Evolutionary conservation across 2,329 filamentous ascomycete species (phyloP), one percentile per base, ranked within the genome.

Genomic region (Alternaria arbusti): DNA sequence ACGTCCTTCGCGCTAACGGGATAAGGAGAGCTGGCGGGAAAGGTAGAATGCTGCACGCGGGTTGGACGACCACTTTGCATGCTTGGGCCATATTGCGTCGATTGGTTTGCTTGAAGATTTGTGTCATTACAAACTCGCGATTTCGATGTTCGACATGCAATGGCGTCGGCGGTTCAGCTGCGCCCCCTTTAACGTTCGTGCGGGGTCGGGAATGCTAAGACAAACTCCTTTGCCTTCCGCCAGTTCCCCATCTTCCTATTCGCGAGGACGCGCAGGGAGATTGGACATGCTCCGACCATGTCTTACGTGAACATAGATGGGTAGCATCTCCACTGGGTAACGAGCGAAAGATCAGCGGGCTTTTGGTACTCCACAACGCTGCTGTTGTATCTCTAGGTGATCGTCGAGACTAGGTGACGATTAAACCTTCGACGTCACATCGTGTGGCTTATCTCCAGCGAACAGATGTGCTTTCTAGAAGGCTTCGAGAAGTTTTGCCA

Each of bases 401-500:
- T 52, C 49, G 49, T 36, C 30, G 6, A 40, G 9, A 36, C 49
- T 56, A 46, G 43, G 22, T 46, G 54, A n/a, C 54, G 22, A 47
- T 47, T 56, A 47, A 26, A 47, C 17, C n/a, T 23, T 17, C 36
- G 28, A 58, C 45, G 46, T 58, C 44, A 51, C 23, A 55, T 45
- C 32, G 11, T 45, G 40, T 44, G 23, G 46, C 47, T 44, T 30
- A 44, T 54, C 26, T 47, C 17, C 10, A 46, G 23, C 55, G 22
- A 51, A 32, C 23, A 13, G 50, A 20, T 17, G 6, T 30, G 9
- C 8, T 44, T 59, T 59, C 57, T 46, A 52, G 57, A 59, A 59
- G 40, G 20, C 49, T 59, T 59, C 50, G 57, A 59, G 50, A 59
- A 54, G 50, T 22, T 47, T 59, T 26, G 57, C 57, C 57, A 59